Evolutionary conservation across 768 basidiomycete species (phyloP), one percentile per base, ranked within the genome.

Genomic region (Termitomyces eurrhizus): DNA sequence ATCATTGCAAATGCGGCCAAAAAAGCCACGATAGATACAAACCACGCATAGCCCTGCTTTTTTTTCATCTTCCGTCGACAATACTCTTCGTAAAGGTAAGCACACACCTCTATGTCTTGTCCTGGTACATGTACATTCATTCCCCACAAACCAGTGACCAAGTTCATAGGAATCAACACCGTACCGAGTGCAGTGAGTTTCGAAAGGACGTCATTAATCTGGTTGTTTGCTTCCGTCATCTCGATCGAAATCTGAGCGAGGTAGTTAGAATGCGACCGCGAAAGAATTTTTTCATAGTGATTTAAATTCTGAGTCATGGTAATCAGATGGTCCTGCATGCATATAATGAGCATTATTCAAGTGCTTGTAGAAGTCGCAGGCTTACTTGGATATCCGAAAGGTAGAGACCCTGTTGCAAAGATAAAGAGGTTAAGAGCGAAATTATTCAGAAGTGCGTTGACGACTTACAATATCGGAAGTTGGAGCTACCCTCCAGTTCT

Each of bases 291-390:
- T 72, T 99, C 97, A 79, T 98, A 99, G 75, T 98, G 97, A 72
- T 98, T 99, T 81, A 99, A 72, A 71, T 96, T 98, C 75, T 99
- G 97, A 2, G 97, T 99, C 95, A 98, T 98, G 24, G 97, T 99
- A 74, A 98, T 98, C 73, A 99, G 75, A 77, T 99, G 97, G 73
- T 99, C 97, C 83, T 78, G n/a, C 50, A 16, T 37, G 24, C 50
- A 33, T 41, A 18, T 42, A 16, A 45, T 50, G 12, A 57, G 36
- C 14, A 42, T 14, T 16, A 8, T 18, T 35, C 21, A 41, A n/a
- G n/a, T 4, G n/a, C 33, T 16, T 52, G 33, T 14, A 12, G 12
- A 35, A 26, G 14, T 26, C 52, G 4, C 7, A 41, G 7, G 57
- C 58, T 52, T 66, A 85, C 87, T 77, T 94, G 95, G 66, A 98